Evolutionary conservation across 2,329 filamentous ascomycete genomes (phyloP), one percentile per base, ranked within the genome.

Genomic region (Stachybotrys chlorohalonatus): DNA sequence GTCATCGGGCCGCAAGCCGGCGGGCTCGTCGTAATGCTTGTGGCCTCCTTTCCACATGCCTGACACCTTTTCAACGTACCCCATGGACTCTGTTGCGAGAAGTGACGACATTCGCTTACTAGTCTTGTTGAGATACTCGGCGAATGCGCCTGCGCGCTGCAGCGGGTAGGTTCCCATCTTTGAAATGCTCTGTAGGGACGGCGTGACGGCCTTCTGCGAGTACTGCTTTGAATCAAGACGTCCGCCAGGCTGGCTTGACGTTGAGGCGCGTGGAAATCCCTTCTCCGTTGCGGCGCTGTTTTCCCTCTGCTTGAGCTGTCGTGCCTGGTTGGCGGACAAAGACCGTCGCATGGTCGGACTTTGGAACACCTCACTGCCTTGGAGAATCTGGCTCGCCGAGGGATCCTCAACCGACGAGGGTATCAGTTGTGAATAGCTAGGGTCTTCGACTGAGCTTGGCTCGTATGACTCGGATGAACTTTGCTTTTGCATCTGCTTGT

Each of bases 11-110:
- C 72, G 74, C 47, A 80, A 70, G 24, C 73, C 78, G 49, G 73
- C 68, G 2, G 77, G 77, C 48, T 82, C 87, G 52, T 87, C 85
- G 64, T 97, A 99, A 70, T 97, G 93, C 63, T 87, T 91, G 62
- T 87, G 86, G 11, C 90, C 90, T 39, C 94, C 94, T 61, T 91
- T 89, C 84, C 94, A 94, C 89, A 97, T 97, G 45, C 91, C 93
- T 0, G 93, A 95, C 0, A 97, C 92, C 69, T 96, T 97, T 66
- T 95, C 92, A 36, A 96, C 87, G 66, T 97, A 97, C 1, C 90
- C 91, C 85, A 96, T 95, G 0, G 93, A 95, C 68, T 96, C 92
- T 0, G 87, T 90, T 7, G 93, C 89, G 49, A 97, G 73, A 8
- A 95, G 73, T 31, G 78, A 89, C 57, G 89, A 90, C 84, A 97